Evolutionary conservation across 352 stramenopile species (phyloP).

Genomic region (Phytophthora citricola): DNA sequence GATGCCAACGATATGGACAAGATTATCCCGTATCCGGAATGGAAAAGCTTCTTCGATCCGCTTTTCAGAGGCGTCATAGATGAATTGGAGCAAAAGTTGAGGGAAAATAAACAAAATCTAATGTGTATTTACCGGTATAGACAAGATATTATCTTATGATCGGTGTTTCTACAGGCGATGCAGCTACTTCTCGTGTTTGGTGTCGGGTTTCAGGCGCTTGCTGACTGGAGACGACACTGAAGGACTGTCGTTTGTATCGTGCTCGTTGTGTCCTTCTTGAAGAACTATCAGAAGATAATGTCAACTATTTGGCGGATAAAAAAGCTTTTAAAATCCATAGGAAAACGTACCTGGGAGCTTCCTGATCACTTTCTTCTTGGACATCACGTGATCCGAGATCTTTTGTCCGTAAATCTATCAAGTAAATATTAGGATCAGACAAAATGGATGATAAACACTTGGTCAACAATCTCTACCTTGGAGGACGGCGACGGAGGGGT

Average conservation of each 20-base stretch:
- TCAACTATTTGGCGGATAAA: not conserved
- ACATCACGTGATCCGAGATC: constrained; percentile 8
- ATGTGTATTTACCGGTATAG: constrained; percentile 2
- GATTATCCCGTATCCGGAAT: constrained; percentile 50
- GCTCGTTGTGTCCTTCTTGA: constrained; percentile 14
- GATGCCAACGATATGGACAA: constrained; percentile 62
- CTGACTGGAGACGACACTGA: constrained; percentile 13
- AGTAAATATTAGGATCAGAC: not conserved
- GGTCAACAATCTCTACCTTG: constrained; percentile 46
- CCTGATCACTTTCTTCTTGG: constrained; percentile 28
- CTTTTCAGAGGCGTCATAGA: constrained; percentile 39
- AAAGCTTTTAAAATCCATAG: not conserved
- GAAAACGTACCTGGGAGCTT: constrained; percentile 29
- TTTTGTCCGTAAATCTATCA: constrained; percentile 24
- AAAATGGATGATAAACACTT: not conserved
- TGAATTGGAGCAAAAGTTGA: constrained; percentile 11
- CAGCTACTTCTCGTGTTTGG: not conserved
- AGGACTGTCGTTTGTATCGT: constrained; percentile 16
- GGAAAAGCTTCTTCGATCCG: constrained; percentile 58
- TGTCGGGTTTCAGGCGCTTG: constrained; percentile 26
- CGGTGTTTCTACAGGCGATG: constrained; percentile 8
- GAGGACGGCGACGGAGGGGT: constrained; percentile 75
- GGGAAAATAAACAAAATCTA: not conserved
- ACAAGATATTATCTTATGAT: constrained; percentile 16
- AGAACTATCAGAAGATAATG: constrained; percentile 16